phyloP scores from a whole-genome alignment of 768 basidiomycete genomes.

The Tulasnella sp. region DNA sequence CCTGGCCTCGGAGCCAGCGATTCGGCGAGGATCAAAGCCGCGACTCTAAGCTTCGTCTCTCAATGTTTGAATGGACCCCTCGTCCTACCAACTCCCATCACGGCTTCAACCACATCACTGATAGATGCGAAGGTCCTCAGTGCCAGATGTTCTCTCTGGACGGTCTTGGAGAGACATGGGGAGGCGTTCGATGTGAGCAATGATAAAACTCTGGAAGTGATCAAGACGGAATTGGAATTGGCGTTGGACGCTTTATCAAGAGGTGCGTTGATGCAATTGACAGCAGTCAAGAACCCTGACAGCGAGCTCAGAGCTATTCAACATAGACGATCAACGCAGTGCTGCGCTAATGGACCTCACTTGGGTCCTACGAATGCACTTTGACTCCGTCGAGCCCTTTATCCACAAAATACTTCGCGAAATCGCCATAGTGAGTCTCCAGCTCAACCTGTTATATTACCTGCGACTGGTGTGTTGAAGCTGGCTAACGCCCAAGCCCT shows the following conservation, averaged over 20 bases:
- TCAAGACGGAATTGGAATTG: background rate
- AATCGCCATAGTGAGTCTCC: background rate
- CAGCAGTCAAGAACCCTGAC: background rate
- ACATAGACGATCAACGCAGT: background rate
- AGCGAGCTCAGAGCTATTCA: background rate
- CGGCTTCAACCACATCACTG: too few relatives aligned
- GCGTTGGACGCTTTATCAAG: background rate
- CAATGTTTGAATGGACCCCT: too few relatives aligned
- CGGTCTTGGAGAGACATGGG: background rate
- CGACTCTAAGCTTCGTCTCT: too few relatives aligned
- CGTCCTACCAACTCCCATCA: too few relatives aligned
- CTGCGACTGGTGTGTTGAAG: too few relatives aligned
- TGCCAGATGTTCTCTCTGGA: too few relatives aligned
- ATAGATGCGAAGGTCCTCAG: too few relatives aligned
- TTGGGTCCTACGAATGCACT: background rate
- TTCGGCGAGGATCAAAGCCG: too few relatives aligned
- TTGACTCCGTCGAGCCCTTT: background rate
- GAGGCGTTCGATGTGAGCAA: background rate
- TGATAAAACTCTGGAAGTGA: background rate
- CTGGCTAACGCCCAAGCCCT: too few relatives aligned
- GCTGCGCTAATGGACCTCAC: background rate
- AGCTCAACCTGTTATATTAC: constrained; percentile 1
- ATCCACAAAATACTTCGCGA: background rate
- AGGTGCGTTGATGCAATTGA: background rate
- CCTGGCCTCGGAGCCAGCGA: too few relatives aligned